Evolutionary conservation across 2,329 filamentous ascomycete genomes (phyloP).

Genomic region (Amesomyces nigricolor): DNA sequence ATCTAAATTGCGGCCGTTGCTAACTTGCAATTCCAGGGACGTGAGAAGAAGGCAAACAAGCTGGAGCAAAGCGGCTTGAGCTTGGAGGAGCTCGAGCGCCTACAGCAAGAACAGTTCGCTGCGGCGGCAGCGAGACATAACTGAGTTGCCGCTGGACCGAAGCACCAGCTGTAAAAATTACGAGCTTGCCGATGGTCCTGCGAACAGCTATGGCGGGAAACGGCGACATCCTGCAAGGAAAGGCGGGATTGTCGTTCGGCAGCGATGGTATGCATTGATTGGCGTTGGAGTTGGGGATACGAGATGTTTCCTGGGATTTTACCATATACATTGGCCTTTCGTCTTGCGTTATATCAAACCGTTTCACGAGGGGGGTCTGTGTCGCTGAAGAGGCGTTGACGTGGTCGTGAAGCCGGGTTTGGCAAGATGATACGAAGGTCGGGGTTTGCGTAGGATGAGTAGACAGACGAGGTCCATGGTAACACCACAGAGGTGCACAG

Average conservation of each 20-base stretch:
- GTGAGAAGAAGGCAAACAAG: slow-evolving; percentile 96
- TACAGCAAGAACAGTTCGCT: slow-evolving; percentile 89
- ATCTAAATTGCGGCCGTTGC: slow-evolving; percentile 37
- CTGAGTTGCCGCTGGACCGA: slow-evolving; percentile 25
- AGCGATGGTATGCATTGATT: slow-evolving; percentile 13
- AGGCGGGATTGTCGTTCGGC: background rate
- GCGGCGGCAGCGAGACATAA: slow-evolving; percentile 70
- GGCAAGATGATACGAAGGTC: too few relatives aligned
- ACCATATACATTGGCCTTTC: slow-evolving; percentile 9
- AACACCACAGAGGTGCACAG: too few relatives aligned
- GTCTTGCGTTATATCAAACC: slow-evolving; percentile 3
- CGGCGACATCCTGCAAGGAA: background rate
- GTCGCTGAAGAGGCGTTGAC: background rate
- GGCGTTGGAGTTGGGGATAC: slow-evolving; percentile 19
- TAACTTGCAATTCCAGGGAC: slow-evolving; percentile 60
- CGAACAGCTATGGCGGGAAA: background rate
- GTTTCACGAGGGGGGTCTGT: background rate
- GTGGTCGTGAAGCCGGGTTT: background rate
- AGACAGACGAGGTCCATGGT: too few relatives aligned
- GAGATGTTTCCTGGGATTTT: slow-evolving; percentile 7
- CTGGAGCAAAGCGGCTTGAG: slow-evolving; percentile 91
- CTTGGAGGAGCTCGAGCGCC: slow-evolving; percentile 78
- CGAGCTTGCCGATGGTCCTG: background rate
- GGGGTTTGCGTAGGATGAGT: too few relatives aligned
- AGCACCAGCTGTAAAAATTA: background rate